Evolutionary conservation across 345 rosid genomes (phyloP), one percentile per base, ranked within the genome.

Genomic region (Bruguiera parviflora): DNA sequence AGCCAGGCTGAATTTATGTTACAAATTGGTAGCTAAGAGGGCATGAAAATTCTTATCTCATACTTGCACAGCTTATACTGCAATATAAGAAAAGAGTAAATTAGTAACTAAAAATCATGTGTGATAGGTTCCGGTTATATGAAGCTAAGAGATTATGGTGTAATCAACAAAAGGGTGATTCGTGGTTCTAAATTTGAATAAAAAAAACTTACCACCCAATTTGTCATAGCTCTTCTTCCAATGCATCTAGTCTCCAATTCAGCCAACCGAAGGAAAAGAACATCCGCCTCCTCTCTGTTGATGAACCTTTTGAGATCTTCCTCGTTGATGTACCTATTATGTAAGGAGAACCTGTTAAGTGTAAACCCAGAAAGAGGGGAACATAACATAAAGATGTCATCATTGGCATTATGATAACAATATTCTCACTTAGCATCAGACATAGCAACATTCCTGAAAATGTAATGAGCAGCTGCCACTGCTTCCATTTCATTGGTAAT

Each of bases 271-370:
- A 84, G 88, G 35, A 89, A 81, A 28, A 87, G 75, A 33, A 85
- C 84, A n/a, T 87, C 92, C 24, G 82, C 91, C 77, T 89, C 97
- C 72, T 87, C 92, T 61, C 75, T 84, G 7, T 82, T 84, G 92
- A 91, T 78, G 84, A 91, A 89, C 64, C 88, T 81, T 56, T 52
- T 13, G 11, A 91, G 74, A 69, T 89, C 91, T 10, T 84, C 87
- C 76, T 82, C 92, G 4, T 78, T 79, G n/a, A 91, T 79, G 77
- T 73, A 85, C 71, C 96, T 91, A 83, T 66, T 49, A 22, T 63
- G 43, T 2, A 37, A 71, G 9, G 57, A 56, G 22, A 72, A 71
- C 22, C 56, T 7, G 63, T 39, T 61, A 35, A 78, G 47, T 24
- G 8, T 58, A 52, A 61, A 70, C 67, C 56, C 39, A 47, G 7